Conservation (phyloP, 31 red algal species). For the Odonthalia washingtoniensis region DNA sequence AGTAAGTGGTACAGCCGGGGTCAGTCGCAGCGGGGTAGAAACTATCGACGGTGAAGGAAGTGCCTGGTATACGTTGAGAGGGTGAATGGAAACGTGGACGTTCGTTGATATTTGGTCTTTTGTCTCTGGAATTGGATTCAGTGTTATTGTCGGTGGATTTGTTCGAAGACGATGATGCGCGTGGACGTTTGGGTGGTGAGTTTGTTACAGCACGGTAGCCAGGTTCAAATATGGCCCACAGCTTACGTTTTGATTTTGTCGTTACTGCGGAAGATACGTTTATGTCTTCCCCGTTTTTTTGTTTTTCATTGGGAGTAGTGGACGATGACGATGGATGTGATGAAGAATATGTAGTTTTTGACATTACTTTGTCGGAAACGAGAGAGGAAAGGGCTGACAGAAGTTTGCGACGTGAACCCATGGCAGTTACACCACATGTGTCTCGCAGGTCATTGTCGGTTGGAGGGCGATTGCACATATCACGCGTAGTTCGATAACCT, state of each 20-base stretch:
- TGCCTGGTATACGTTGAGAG: conserved; percentile 61
- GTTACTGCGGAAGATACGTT: not conserved
- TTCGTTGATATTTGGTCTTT: not conserved
- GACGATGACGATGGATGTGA: no score
- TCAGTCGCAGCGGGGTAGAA: conserved; percentile 45
- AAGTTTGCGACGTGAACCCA: not conserved
- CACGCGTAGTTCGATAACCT: not conserved
- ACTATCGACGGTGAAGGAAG: conserved; percentile 74
- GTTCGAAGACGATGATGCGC: not conserved
- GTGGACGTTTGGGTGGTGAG: not conserved
- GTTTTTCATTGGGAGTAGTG: no score
- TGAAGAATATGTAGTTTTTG: no score
- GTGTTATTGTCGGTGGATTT: no score
- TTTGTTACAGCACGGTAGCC: not conserved
- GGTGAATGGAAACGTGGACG: not conserved
- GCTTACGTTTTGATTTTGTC: not conserved
- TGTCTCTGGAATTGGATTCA: not conserved
- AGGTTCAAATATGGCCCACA: conserved; percentile 1
- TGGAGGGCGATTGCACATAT: not conserved
- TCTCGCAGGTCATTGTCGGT: not conserved
- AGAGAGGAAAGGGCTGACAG: not conserved
- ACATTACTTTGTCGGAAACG: no score
- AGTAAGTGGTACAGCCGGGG: conserved; percentile 43
- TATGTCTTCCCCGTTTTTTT: no score
- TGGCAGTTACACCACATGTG: not conserved